These are phyloP conservation scores for Albugo candida DNA, from an alignment of 352 stramenopile genomes.

Conservation along the genomic window DNA sequence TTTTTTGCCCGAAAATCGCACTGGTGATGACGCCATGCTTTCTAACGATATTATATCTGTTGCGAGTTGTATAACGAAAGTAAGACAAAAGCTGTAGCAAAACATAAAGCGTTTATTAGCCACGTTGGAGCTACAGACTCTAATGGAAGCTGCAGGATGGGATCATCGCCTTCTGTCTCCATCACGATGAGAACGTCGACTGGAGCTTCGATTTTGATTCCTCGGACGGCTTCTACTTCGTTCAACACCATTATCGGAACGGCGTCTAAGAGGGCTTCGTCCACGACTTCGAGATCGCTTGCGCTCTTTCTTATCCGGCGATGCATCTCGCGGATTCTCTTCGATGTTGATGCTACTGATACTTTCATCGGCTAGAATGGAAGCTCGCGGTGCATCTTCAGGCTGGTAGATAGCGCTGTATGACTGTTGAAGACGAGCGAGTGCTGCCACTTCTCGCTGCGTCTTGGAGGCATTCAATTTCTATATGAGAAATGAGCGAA, in stretches of 20 bases:
- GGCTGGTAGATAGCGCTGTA: constrained; percentile 49
- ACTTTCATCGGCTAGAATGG: not conserved
- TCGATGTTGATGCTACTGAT: not conserved
- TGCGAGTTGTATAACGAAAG: too few species aligned
- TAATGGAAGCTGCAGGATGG: too few species aligned
- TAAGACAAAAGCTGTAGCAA: too few species aligned
- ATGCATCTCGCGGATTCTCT: not conserved
- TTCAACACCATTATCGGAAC: not conserved
- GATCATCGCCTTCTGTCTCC: constrained; percentile 1
- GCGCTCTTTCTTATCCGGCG: constrained; percentile 2
- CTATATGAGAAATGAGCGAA: constrained; percentile 12
- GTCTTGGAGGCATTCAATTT: constrained; percentile 49
- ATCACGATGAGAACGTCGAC: constrained; percentile 5
- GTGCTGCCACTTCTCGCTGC: constrained; percentile 58
- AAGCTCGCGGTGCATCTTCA: not conserved
- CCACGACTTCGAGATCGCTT: constrained; percentile 13
- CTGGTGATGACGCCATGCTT: constrained; percentile 6
- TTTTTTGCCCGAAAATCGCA: constrained; percentile 40
- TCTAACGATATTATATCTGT: too few species aligned
- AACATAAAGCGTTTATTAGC: too few species aligned
- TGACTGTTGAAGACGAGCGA: constrained; percentile 56
- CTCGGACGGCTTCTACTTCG: constrained; percentile 8
- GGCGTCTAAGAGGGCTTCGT: constrained; percentile 3
- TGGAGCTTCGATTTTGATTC: constrained; percentile 7
- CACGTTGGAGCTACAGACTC: too few species aligned